A percentile compares a stretch with the other conserved stretches of the same genome.
phyloP scores from a whole-genome alignment of 345 rosid genomes.

The Anacardium occidentale region DNA sequence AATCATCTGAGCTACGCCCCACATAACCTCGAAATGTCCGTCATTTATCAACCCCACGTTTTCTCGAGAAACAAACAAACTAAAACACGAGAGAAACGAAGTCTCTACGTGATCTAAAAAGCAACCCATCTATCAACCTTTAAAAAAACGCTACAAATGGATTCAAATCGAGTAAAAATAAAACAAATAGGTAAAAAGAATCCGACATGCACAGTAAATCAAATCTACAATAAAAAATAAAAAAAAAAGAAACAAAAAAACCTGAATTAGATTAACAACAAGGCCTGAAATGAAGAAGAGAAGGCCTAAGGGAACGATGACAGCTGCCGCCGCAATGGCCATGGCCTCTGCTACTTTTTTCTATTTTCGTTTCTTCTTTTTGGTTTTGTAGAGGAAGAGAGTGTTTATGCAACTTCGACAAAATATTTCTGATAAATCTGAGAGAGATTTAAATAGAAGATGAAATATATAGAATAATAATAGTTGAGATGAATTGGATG shows the following conservation, averaged over 20 bases:
- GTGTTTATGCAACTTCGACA: too few species aligned
- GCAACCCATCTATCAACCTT: background rate
- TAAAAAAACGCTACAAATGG: background rate
- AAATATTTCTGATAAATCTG: background rate
- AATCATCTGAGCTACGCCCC: background rate
- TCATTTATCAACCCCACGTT: background rate
- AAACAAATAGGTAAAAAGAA: background rate
- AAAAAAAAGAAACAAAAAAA: constrained; percentile 14
- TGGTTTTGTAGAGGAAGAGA: background rate
- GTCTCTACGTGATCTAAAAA: background rate
- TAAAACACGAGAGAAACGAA: background rate
- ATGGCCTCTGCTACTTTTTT: constrained; percentile 29
- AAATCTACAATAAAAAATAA: background rate
- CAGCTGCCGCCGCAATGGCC: constrained; percentile 78
- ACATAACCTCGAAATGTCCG: background rate
- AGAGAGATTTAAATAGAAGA: background rate
- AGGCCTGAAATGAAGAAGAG: constrained; percentile 90
- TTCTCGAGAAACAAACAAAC: constrained; percentile 13
- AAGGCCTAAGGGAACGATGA: constrained; percentile 72
- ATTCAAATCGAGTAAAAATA: background rate
- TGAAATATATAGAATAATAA: background rate
- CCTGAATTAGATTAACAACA: constrained; percentile 86
- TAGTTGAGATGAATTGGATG: background rate
- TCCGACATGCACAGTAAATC: background rate
- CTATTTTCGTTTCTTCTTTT: background rate